Evolutionary conservation across 352 stramenopile genomes (phyloP).

Genomic region (Phytophthora lateralis): DNA sequence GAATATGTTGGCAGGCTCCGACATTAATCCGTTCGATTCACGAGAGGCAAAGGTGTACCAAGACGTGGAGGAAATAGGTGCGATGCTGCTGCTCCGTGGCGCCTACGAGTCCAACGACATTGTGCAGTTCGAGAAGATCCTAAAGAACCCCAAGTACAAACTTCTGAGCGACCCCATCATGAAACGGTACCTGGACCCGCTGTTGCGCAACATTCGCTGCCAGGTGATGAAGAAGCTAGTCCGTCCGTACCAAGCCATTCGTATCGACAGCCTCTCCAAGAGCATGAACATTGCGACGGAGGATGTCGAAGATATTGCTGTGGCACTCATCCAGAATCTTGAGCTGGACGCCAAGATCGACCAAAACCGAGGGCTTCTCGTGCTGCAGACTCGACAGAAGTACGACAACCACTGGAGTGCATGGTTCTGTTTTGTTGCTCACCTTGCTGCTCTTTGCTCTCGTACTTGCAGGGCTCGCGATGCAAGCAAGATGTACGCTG

Average conservation of each 20-base stretch:
- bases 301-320: slow-evolving; percentile 92
- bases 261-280: slow-evolving; percentile 83
- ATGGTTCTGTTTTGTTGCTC: slow-evolving; percentile 4
- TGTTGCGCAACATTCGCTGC: slow-evolving; percentile 93
- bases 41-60: slow-evolving; percentile 93
- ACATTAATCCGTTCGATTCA: slow-evolving; percentile 95
- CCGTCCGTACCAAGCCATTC: slow-evolving; percentile 91
- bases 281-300: slow-evolving; percentile 89
- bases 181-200: slow-evolving; percentile 87
- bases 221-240: slow-evolving; percentile 93
- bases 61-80: slow-evolving; percentile 79
- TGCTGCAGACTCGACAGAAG: slow-evolving; percentile 60
- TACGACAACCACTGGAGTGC: slow-evolving; percentile 15
- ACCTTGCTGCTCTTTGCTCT: neutral
- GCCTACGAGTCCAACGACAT: slow-evolving; percentile 92
- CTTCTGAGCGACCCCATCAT: slow-evolving; percentile 95
- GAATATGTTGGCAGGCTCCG: slow-evolving; percentile 92
- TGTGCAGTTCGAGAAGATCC: slow-evolving; percentile 91
- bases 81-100: slow-evolving; percentile 72
- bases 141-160: slow-evolving; percentile 91
- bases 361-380: slow-evolving; percentile 70
- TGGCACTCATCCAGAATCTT: slow-evolving; percentile 92
- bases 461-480: slow-evolving; percentile 44
- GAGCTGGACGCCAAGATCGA: slow-evolving; percentile 92
- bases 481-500: slow-evolving; percentile 71